A percentile compares a stretch with the other conserved stretches of the same genome.
phyloP scores from a whole-genome alignment of 768 basidiomycete genomes.

The Hygrocybe coccinea region DNA sequence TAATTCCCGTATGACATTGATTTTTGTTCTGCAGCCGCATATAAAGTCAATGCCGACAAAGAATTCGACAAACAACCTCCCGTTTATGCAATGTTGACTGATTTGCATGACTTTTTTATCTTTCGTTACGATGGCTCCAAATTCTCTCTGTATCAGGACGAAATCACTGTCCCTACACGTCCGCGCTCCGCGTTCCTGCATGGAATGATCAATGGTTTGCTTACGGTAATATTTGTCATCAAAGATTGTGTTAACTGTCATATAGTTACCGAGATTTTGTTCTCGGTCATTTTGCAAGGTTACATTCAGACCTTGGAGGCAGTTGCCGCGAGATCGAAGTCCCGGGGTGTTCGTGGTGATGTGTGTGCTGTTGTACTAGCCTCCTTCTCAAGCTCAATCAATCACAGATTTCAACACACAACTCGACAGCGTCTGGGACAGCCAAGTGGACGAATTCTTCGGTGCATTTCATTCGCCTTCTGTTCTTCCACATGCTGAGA shows the following conservation, averaged over 20 bases:
- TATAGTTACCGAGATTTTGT: constrained; percentile 3
- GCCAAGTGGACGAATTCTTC: background rate
- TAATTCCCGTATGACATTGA: constrained; percentile 1
- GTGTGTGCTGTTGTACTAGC: background rate
- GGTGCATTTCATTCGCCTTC: constrained; percentile 1
- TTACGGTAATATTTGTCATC: background rate
- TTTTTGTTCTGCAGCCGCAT: constrained; percentile 4
- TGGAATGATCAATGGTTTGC: constrained; percentile 5
- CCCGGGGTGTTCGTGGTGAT: background rate
- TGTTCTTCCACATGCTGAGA: background rate
- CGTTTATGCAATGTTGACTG: constrained; percentile 3
- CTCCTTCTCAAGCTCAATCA: constrained; percentile 1
- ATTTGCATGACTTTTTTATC: constrained; percentile 3
- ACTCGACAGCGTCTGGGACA: constrained; percentile 1
- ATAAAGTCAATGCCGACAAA: background rate
- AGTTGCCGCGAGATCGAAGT: background rate
- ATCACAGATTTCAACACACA: constrained; percentile 1
- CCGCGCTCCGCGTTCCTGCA: background rate
- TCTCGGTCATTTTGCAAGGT: constrained; percentile 3
- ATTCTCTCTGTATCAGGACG: constrained; percentile 1
- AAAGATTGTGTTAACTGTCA: constrained; percentile 1
- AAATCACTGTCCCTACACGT: constrained; percentile 2
- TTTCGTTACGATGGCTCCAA: constrained; percentile 2
- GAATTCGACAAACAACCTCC: constrained; percentile 4
- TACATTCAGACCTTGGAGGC: constrained; percentile 5